Evolutionary conservation across 495 filamentous ascomycete species (phyloP).

Genomic region (Bacidia rubella): DNA sequence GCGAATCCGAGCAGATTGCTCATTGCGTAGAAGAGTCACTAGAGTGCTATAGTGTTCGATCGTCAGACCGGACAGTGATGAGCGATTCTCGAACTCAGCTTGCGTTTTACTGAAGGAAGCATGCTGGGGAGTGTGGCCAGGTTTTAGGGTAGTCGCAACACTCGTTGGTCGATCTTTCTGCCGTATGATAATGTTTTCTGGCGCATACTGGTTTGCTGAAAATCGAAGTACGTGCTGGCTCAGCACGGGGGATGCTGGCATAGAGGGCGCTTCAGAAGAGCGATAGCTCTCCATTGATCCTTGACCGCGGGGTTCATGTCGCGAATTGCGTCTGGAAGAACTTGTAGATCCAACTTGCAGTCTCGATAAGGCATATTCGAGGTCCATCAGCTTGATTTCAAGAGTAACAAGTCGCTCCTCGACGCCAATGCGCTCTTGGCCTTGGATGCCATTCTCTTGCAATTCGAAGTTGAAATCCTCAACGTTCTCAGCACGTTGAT

Average conservation of each 20-base stretch:
- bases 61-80: conserved; percentile 27
- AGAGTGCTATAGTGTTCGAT: conserved; percentile 45
- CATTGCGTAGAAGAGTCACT: conserved; percentile 39
- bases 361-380: conserved; percentile 41
- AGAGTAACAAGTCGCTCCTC: conserved; percentile 40
- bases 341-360: conserved; percentile 26
- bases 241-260: conserved; percentile 7
- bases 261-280: conserved; percentile 5
- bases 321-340: conserved; percentile 7
- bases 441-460: conserved; percentile 31
- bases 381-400: conserved; percentile 42
- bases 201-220: conserved; percentile 4
- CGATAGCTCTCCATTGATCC: conserved; percentile 5
- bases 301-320: conserved; percentile 2
- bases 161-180: conserved; percentile 14
- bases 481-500: conserved; percentile 22
- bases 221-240: conserved; percentile 9
- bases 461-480: conserved; percentile 30
- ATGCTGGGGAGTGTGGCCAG: not conserved
- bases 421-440: conserved; percentile 32
- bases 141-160: conserved; percentile 17
- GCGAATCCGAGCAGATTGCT: conserved; percentile 40
- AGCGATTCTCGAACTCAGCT: conserved; percentile 9
- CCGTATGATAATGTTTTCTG: not conserved
- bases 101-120: conserved; percentile 4